Evolutionary conservation across 768 basidiomycete genomes (phyloP), one percentile per base, ranked within the genome.

Genomic region (Xanthoconium purpureum): DNA sequence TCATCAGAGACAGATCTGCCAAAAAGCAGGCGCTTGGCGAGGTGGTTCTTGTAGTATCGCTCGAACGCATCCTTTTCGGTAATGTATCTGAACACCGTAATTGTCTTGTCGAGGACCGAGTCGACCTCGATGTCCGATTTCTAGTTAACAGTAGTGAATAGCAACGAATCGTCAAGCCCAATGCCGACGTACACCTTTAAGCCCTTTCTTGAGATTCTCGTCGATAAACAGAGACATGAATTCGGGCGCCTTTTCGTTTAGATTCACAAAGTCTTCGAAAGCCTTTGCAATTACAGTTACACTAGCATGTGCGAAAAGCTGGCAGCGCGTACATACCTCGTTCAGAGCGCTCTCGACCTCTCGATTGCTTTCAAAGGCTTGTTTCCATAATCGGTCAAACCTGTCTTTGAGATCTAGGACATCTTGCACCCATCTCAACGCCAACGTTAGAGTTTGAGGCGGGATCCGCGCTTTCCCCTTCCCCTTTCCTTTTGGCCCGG

Each of bases 11-110:
- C 85, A 18, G 94, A 96, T 17, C 95, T 87, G 11, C 84, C 84
- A 30, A 83, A 81, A 32, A 98, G 80, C 12, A 99, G 80, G 35
- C 97, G 91, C 69, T 94, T 92, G 6, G 96, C 92, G 32, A 99
- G 85, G 70, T 98, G 97, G 15, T 80, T 81, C 74, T 98, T 98
- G 78, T 99, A 99, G 71, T 98, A 98, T 35, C 91, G 83, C 71
- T 99, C 97, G 68, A 99, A 99, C 14, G 94, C 83, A 67, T 99
- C 97, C 73, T 98, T 98, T 73, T 98, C 95, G 2, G 85, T 80
- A 55, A 98, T 79, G 75, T 85, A 99, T 47, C 96, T 83, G 82
- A 99, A 99, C 30, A 98, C 84, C 2, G 87, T 91, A 71, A 98
- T 97, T 0, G 97, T 95, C 75, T 97, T 98, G 67, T 98, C 96